Evolutionary conservation across 352 stramenopile species (phyloP), one percentile per base, ranked within the genome.

Genomic region (Globisporangium yorkense): DNA sequence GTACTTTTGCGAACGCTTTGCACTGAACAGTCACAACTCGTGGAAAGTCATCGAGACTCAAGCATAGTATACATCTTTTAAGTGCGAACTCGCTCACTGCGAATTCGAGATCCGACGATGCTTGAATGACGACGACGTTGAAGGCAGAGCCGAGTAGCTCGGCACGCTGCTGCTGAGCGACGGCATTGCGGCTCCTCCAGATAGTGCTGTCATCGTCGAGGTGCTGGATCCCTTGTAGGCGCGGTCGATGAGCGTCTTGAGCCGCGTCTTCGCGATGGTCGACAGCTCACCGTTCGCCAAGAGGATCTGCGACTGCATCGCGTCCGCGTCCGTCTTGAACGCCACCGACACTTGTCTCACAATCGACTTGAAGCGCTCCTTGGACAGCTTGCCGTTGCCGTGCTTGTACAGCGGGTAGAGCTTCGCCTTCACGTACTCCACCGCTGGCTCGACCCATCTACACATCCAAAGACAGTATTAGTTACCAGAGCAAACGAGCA

Each of bases 401-500:
- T 84, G 65, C 31, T 90, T 90, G 70, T 92, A 92, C 2, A 88
- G 56, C 1, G 84, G 84, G 55, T 94, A 92, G 21, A 94, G 50
- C 59, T 92, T 92, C 0, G 61, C 65, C 45, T 92, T 94, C 12
- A 92, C 80, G 37, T 92, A 90, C 48, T 84, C 75, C n/a, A 92
- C 75, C 9, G 80, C 80, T 10, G 68, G 60, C 24, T 73, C 57
- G 0, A 65, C 70, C 77, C 76, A 89, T 15, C 73, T 87, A 40
- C n/a, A 47, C 33, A 37, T 48, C 13, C n/a, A 12, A 10, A n/a
- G 9, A n/a, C 9, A 43, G 49, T 16, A 7, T 0, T 16, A 6
- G 3, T 16, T 27, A n/a, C 20, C 5, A 54, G 33, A 20, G 3
- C 5, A 54, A 29, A n/a, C 33, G 21, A 29, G 35, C 18, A 20